Conservation (phyloP, 2,329 filamentous ascomycete species). For the Xylariaceae sp. region DNA sequence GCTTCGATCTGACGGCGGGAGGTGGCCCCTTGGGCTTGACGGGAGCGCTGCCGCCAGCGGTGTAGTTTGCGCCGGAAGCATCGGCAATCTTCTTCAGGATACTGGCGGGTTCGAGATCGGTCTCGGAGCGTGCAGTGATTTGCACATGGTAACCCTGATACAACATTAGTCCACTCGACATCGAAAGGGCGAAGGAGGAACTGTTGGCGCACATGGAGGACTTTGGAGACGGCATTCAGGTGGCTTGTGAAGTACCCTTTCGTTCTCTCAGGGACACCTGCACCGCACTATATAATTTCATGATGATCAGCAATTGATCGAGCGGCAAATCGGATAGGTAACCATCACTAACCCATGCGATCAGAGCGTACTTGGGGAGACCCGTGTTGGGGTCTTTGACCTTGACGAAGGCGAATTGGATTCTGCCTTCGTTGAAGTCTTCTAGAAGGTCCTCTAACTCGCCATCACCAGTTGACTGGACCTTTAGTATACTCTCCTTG, state of each 20-base stretch:
- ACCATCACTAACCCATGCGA: slow-evolving; percentile 64
- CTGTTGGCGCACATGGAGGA: slow-evolving; percentile 57
- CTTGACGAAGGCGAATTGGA: slow-evolving; percentile 96
- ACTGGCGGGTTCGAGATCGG: slow-evolving; percentile 77
- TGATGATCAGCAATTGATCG: slow-evolving; percentile 6
- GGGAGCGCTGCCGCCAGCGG: slow-evolving; percentile 57
- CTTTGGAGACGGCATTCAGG: slow-evolving; percentile 78
- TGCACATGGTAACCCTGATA: slow-evolving; percentile 87
- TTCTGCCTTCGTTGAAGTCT: slow-evolving; percentile 92
- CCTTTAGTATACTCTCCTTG: slow-evolving; percentile 94
- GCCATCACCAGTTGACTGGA: slow-evolving; percentile 88
- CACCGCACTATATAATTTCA: slow-evolving; percentile 60
- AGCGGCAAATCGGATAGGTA: not conserved
- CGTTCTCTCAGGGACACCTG: slow-evolving; percentile 94
- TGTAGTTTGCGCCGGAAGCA: slow-evolving; percentile 92
- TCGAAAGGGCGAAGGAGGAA: not conserved
- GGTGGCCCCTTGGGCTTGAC: slow-evolving; percentile 48
- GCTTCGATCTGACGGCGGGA: slow-evolving; percentile 80
- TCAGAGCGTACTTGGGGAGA: slow-evolving; percentile 86
- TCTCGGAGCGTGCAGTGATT: slow-evolving; percentile 87
- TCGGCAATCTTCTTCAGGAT: slow-evolving; percentile 94
- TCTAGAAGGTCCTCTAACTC: slow-evolving; percentile 86
- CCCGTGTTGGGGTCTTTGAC: slow-evolving; percentile 89
- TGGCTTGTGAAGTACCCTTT: slow-evolving; percentile 99
- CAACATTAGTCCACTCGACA: slow-evolving; percentile 12